Conservation (phyloP, 2,329 filamentous ascomycete species). For the Colletotrichum tamarilloi region DNA sequence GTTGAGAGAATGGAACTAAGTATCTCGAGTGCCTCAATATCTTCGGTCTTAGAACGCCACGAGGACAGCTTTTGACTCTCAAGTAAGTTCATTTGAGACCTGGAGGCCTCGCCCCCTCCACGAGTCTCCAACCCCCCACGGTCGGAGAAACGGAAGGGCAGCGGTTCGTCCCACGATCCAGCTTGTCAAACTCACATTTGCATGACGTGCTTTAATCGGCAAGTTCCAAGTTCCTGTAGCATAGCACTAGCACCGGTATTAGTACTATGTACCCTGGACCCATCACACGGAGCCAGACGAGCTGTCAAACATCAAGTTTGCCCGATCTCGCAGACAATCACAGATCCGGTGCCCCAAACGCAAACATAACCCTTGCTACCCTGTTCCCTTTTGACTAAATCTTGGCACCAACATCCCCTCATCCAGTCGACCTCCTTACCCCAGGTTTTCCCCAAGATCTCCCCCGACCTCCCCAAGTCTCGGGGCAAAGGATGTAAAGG, state of each 20-base stretch:
- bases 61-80: background rate
- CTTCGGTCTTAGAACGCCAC: background rate
- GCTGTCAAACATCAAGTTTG: background rate
- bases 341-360: background rate
- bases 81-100: background rate
- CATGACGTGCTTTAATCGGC: background rate
- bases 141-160: constrained; percentile 5
- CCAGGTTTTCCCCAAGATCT: constrained; percentile 6
- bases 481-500: constrained; percentile 15
- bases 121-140: background rate
- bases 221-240: background rate
- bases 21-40: background rate
- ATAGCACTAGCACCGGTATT: too few relatives aligned
- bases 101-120: background rate
- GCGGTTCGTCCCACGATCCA: background rate
- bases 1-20: too few relatives aligned
- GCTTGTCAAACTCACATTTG: background rate
- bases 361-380: too few relatives aligned
- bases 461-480: constrained; percentile 7
- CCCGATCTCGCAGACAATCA: background rate
- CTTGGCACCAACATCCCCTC: background rate
- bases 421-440: background rate
- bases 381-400: background rate
- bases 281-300: background rate
- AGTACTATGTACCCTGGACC: background rate